phyloP scores from a whole-genome alignment of 2,329 filamentous ascomycete species.

The Aspergillus alliaceus region DNA sequence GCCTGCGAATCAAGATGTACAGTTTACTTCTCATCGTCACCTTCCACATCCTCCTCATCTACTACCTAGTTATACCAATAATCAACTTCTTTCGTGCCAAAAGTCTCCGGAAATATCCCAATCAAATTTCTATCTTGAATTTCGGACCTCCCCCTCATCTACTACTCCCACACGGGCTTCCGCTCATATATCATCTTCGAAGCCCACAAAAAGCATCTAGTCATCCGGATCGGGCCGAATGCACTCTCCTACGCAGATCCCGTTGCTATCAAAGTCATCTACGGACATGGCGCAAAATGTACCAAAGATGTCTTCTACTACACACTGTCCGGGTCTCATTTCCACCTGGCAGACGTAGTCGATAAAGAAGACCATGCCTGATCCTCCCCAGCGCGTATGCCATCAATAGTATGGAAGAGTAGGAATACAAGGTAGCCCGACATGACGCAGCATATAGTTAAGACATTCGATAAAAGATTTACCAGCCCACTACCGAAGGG shows the following conservation, averaged over 20 bases:
- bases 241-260: conserved; percentile 13
- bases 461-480: conserved; percentile 36
- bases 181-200: conserved; percentile 19
- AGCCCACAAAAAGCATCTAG: conserved; percentile 21
- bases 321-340: conserved; percentile 30
- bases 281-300: conserved; percentile 37
- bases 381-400: conserved; percentile 40
- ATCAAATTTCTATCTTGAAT: conserved; percentile 14
- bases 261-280: conserved; percentile 35
- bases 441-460: conserved; percentile 32
- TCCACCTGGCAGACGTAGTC: conserved; percentile 39
- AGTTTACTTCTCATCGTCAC: not conserved
- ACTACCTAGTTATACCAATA: conserved; percentile 13
- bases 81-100: conserved; percentile 19
- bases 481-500: conserved; percentile 17
- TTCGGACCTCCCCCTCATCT: conserved; percentile 15
- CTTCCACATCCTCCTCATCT: not conserved
- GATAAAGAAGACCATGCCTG: conserved; percentile 40
- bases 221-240: conserved; percentile 22
- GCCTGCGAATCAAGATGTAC: no score
- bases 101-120: conserved; percentile 19
- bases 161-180: conserved; percentile 22
- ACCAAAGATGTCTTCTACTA: conserved; percentile 37
- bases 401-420: conserved; percentile 41
- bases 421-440: conserved; percentile 45